Evolutionary conservation across 768 basidiomycete species (phyloP).

Genomic region (Xanthoconium purpureum): DNA sequence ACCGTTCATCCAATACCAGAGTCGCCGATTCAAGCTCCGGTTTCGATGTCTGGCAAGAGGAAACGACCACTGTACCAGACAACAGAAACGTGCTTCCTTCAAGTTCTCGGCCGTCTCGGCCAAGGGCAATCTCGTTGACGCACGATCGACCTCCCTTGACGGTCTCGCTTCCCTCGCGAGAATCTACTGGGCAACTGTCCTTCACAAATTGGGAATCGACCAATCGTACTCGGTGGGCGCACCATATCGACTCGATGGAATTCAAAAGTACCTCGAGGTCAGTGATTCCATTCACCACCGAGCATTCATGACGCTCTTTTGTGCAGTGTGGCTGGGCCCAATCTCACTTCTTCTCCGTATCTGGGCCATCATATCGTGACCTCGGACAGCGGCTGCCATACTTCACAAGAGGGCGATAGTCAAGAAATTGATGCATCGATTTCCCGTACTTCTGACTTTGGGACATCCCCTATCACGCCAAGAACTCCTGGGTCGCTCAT

Average conservation of each 20-base stretch:
- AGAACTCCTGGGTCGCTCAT: constrained; percentile 47
- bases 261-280: constrained; percentile 15
- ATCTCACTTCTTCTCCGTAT: constrained; percentile 12
- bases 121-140: constrained; percentile 31
- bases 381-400: constrained; percentile 17
- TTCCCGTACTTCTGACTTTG: constrained; percentile 45
- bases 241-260: constrained; percentile 13
- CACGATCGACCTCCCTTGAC: constrained; percentile 21
- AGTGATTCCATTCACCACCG: background rate
- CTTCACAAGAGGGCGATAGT: constrained; percentile 21
- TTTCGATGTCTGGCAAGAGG: constrained; percentile 17
- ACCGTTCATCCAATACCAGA: background rate
- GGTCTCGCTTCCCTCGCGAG: constrained; percentile 20
- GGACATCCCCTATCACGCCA: constrained; percentile 48
- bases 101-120: constrained; percentile 15
- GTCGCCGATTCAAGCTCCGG: background rate
- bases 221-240: constrained; percentile 21
- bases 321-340: constrained; percentile 12
- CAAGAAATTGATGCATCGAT: constrained; percentile 39
- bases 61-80: background rate
- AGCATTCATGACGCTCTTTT: constrained; percentile 3
- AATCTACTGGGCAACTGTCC: constrained; percentile 29
- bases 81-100: constrained; percentile 2
- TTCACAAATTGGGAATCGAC: constrained; percentile 27
- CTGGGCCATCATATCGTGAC: constrained; percentile 11